Evolutionary conservation across 116 monocot genomes (phyloP), one percentile per base, ranked within the genome.

Genomic region (Papilionanthe hybrid): DNA sequence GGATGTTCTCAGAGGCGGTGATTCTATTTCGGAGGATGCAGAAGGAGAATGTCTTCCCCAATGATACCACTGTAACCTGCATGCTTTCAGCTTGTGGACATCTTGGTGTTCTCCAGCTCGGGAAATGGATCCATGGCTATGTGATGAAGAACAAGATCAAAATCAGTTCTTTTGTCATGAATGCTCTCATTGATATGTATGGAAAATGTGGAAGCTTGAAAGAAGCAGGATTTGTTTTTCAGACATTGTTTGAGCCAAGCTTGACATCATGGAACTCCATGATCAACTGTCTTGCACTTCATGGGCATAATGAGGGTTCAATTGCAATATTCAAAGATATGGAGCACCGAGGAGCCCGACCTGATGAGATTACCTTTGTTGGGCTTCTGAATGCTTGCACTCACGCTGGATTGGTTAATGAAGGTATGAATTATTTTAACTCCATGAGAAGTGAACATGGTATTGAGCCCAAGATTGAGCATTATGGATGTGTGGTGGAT

Each of bases 191-290:
- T 6, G 95, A 95, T 85, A 86, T 99, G 90, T 95, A 99, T 75
- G 99, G 99, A 5, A 99, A 95, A 83, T 99, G 99, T 47, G 95
- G 99, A 8, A 86, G 85, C 79, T 80, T 99, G 84, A 81, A 76
- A 30, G 81, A 84, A 53, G 99, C 90, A 0, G 85, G 81, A 42
- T 83, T 80, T 81, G 78, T 95, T n/a, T 99, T 95, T 44, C 48
- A 82, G 42, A 29, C 5, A 30, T 80, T 80, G 42, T 56, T 84
- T 3, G 82, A 85, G 20, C 87, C 72, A 75, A 90, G 82, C 79
- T 69, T 95, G 66, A 93, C 86, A 0, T 65, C 90, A 4, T 99
- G 99, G 95, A 98, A 99, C 91, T 99, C 99, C 42, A 80, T 95
- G 85, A 91, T 99, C 29, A 99, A 99, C 81, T 94, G 93, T 41